Conservation (phyloP, 139 green algal genomes). For the Penium margaritaceum region DNA sequence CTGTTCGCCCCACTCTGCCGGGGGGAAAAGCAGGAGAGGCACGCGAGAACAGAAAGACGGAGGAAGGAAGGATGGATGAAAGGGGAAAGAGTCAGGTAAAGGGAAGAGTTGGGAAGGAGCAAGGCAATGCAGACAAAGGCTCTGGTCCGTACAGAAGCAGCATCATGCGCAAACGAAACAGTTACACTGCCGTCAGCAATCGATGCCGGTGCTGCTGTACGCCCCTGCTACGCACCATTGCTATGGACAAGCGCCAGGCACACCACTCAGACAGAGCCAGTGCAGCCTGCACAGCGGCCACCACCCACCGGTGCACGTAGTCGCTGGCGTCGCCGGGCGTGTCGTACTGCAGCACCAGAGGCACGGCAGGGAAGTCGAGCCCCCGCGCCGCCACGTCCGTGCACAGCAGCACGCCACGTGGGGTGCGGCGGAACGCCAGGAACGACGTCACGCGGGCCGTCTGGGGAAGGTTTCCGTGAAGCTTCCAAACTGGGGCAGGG, state of each 20-base stretch:
- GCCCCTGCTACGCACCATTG: too few species aligned
- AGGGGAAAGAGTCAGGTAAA: not conserved
- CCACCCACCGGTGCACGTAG: constrained; percentile 53
- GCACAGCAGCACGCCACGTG: constrained; percentile 69
- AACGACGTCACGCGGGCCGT: constrained; percentile 67
- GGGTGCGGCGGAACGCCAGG: constrained; percentile 59
- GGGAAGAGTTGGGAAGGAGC: not conserved
- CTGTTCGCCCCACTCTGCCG: constrained; percentile 74
- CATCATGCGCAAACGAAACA: too few species aligned
- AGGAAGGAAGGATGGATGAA: not conserved
- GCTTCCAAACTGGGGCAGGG: constrained; percentile 60
- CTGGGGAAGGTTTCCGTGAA: constrained; percentile 87
- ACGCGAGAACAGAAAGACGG: not conserved
- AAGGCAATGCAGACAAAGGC: not conserved
- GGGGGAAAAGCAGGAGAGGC: constrained; percentile 47
- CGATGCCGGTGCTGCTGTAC: too few species aligned
- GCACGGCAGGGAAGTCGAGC: constrained; percentile 85
- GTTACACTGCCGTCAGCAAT: too few species aligned
- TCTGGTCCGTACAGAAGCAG: too few species aligned
- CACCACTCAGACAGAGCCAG: too few species aligned
- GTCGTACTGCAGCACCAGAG: constrained; percentile 85
- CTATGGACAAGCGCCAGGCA: too few species aligned
- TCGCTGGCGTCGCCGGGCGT: constrained; percentile 72
- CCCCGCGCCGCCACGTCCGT: constrained; percentile 58
- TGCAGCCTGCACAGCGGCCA: too few species aligned